Conservation (phyloP, 768 basidiomycete species). For the Trichaptum fuscoviolaceum region DNA sequence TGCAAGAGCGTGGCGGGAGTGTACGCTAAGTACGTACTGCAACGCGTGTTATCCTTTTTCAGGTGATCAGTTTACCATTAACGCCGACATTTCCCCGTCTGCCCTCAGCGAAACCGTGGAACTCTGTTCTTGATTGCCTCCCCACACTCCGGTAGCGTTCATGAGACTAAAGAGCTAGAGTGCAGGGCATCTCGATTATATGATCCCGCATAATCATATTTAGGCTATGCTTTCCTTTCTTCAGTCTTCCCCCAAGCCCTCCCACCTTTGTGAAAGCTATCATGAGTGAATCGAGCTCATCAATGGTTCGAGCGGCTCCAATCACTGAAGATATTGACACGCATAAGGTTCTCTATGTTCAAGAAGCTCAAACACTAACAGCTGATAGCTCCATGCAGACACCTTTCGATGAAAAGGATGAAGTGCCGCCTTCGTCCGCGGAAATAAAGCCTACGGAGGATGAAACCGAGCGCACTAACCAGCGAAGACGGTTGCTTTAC, state of each 20-base stretch:
- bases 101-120: too few relatives aligned
- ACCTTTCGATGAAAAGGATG: not conserved
- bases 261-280: not conserved
- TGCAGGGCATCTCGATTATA: not conserved
- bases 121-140: not conserved
- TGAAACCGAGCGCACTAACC: not conserved
- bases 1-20: too few relatives aligned
- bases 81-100: not conserved
- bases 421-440: not conserved
- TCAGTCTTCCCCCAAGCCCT: not conserved
- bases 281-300: not conserved
- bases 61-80: not conserved
- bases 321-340: not conserved
- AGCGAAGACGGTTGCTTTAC: constrained; percentile 22
- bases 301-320: not conserved
- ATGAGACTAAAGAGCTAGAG: not conserved
- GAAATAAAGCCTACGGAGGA: not conserved
- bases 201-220: not conserved
- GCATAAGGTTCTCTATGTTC: not conserved
- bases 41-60: too few relatives aligned
- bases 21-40: too few relatives aligned
- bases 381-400: not conserved
- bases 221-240: not conserved
- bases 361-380: not conserved
- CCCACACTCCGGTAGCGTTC: not conserved